Conservation (phyloP, 441 rosid species). For the Aquilaria agallochum region DNA sequence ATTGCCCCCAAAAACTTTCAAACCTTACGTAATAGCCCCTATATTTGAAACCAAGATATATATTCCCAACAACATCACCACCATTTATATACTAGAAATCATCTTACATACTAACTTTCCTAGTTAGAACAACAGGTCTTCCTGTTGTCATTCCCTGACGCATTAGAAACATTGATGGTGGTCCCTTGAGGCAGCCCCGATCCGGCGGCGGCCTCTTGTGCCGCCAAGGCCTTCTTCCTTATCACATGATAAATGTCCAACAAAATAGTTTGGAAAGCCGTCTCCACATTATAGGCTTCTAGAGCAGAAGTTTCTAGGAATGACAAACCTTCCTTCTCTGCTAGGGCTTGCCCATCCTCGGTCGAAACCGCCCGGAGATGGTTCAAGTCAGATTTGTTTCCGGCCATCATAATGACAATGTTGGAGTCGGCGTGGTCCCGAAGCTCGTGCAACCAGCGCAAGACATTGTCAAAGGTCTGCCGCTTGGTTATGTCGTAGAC, state of each 20-base stretch:
- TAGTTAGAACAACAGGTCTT: conserved; percentile 48
- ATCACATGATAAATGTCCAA: conserved; percentile 54
- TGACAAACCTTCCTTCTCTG: conserved; percentile 52
- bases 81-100: conserved; percentile 17
- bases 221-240: conserved; percentile 67
- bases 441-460: conserved; percentile 61
- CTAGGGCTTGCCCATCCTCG: conserved; percentile 41
- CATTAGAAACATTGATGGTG: conserved; percentile 42
- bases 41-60: too few species aligned
- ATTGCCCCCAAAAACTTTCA: too few species aligned
- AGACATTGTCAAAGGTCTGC: conserved; percentile 59
- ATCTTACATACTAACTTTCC: background rate
- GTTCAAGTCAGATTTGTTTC: conserved; percentile 62
- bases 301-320: conserved; percentile 70
- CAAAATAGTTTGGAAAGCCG: conserved; percentile 61
- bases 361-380: conserved; percentile 45
- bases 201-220: conserved; percentile 47
- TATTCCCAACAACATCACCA: too few species aligned
- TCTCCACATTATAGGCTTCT: conserved; percentile 56
- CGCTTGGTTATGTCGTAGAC: conserved; percentile 70
- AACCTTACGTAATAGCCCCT: too few species aligned
- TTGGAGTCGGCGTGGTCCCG: conserved; percentile 73
- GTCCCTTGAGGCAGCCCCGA: conserved; percentile 56
- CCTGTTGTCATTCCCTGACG: conserved; percentile 28
- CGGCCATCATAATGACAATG: conserved; percentile 73